Conservation (phyloP, 208 protist species). For the Crithidia bombi region DNA sequence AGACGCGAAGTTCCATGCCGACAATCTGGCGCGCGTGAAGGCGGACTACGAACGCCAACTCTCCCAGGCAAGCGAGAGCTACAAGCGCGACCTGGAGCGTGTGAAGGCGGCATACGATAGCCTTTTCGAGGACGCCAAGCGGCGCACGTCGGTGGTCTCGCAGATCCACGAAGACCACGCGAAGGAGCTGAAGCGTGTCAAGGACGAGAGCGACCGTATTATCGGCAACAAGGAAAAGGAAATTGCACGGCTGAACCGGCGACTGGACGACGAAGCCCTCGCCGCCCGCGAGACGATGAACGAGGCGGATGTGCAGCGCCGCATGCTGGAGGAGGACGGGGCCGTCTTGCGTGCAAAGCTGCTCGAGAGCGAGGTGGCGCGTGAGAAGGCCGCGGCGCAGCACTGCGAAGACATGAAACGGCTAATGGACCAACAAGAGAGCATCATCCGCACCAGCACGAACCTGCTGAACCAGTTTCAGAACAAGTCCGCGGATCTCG, state of each 20-base stretch:
- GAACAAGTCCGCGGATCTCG: slow-evolving; percentile 43
- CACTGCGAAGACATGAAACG: slow-evolving; percentile 34
- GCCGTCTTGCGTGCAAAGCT: slow-evolving; percentile 38
- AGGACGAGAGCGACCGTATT: slow-evolving; percentile 51
- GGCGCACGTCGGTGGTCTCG: slow-evolving; percentile 31
- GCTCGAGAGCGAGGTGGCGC: slow-evolving; percentile 32
- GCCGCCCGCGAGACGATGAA: slow-evolving; percentile 25
- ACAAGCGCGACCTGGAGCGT: slow-evolving; percentile 33
- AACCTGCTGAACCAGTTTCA: slow-evolving; percentile 38
- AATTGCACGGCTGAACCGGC: slow-evolving; percentile 46
- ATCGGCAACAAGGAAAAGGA: slow-evolving; percentile 54
- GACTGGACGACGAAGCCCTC: slow-evolving; percentile 34
- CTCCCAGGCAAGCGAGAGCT: slow-evolving; percentile 18
- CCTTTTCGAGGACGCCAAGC: slow-evolving; percentile 33
- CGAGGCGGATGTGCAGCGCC: slow-evolving; percentile 38
- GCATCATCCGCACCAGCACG: slow-evolving; percentile 20
- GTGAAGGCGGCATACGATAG: slow-evolving; percentile 41
- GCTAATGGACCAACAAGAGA: slow-evolving; percentile 39
- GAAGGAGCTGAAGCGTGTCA: slow-evolving; percentile 39
- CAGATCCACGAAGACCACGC: slow-evolving; percentile 49
- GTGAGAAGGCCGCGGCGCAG: slow-evolving; percentile 33
- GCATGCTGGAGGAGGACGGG: slow-evolving; percentile 42
- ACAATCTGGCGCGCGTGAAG: slow-evolving; percentile 29
- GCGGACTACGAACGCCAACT: slow-evolving; percentile 40
- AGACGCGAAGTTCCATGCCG: slow-evolving; percentile 25